Conservation (phyloP, 495 filamentous ascomycete species). For the Daldinia childiae region DNA sequence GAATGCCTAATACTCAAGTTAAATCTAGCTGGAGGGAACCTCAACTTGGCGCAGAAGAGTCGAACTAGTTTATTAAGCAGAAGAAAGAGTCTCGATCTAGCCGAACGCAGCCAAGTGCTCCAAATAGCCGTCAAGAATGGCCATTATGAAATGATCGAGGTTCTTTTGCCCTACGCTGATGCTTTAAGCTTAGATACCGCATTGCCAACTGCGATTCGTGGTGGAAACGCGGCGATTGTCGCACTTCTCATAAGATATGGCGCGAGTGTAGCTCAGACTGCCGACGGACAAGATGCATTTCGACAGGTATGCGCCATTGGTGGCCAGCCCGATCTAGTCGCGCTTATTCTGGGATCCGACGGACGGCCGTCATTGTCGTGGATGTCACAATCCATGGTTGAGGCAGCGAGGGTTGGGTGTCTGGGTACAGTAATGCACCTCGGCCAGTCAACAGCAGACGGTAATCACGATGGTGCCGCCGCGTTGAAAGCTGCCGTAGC, state of each 20-base stretch:
- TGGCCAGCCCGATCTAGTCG: conserved; percentile 51
- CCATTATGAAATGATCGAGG: conserved; percentile 59
- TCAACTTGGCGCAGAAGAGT: conserved; percentile 53
- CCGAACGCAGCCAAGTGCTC: conserved; percentile 54
- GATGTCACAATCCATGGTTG: conserved; percentile 56
- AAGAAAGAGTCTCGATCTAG: conserved; percentile 56
- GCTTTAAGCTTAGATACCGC: conserved; percentile 50
- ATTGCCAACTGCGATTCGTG: conserved; percentile 53
- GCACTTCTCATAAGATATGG: conserved; percentile 54
- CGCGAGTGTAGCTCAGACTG: conserved; percentile 49
- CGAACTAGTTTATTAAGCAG: conserved; percentile 53
- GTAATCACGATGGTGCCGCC: conserved; percentile 54
- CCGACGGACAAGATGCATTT: conserved; percentile 56
- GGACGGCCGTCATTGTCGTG: conserved; percentile 48
- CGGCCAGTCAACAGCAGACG: conserved; percentile 56
- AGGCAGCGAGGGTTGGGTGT: conserved; percentile 55
- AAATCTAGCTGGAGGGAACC: conserved; percentile 52
- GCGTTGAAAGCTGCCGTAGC: conserved; percentile 55
- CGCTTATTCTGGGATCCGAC: conserved; percentile 55
- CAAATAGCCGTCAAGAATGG: conserved; percentile 57
- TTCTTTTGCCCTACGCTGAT: conserved; percentile 56
- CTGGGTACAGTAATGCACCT: conserved; percentile 55
- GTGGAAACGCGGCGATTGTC: conserved; percentile 48
- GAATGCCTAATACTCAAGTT: conserved; percentile 59
- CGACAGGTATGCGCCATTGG: conserved; percentile 53